Conservation (phyloP, 768 basidiomycete species). For the Amanita polypyramis region DNA sequence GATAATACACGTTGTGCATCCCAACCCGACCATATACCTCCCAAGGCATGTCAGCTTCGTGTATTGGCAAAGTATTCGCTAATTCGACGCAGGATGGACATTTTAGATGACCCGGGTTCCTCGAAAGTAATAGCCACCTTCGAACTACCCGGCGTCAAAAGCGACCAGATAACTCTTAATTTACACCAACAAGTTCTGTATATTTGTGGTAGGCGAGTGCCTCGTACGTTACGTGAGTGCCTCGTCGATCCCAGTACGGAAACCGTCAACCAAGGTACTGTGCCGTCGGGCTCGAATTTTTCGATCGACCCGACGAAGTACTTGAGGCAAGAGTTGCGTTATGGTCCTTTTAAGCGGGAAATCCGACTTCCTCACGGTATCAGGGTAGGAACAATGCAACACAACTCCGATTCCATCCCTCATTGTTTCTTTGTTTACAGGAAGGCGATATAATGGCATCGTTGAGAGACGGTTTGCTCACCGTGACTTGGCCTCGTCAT, state of each 20-base stretch:
- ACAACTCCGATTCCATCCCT: constrained; percentile 6
- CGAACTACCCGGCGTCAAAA: constrained; percentile 35
- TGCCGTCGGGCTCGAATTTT: too few species aligned
- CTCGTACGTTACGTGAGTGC: constrained; percentile 8
- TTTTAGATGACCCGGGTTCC: constrained; percentile 27
- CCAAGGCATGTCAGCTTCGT: background rate
- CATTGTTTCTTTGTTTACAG: constrained; percentile 16
- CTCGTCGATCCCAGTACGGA: background rate
- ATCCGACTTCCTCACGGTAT: constrained; percentile 27
- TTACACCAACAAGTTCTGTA: constrained; percentile 25
- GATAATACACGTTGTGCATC: constrained; percentile 14
- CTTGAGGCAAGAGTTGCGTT: constrained; percentile 29
- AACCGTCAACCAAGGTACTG: background rate
- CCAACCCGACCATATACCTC: constrained; percentile 9
- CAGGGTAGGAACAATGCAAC: constrained; percentile 20
- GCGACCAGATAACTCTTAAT: constrained; percentile 22
- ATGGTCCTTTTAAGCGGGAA: constrained; percentile 30
- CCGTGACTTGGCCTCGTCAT: constrained; percentile 30
- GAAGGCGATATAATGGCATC: constrained; percentile 24
- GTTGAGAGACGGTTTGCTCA: constrained; percentile 30
- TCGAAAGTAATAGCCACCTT: constrained; percentile 25
- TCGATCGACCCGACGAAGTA: background rate
- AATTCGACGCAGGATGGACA: constrained; percentile 25
- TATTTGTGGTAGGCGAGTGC: constrained; percentile 21
- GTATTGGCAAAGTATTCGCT: background rate